These are phyloP conservation scores for Apiotrichum laibachii DNA, from an alignment of 1,284 basidiomycete species.

Conservation along the genomic window DNA sequence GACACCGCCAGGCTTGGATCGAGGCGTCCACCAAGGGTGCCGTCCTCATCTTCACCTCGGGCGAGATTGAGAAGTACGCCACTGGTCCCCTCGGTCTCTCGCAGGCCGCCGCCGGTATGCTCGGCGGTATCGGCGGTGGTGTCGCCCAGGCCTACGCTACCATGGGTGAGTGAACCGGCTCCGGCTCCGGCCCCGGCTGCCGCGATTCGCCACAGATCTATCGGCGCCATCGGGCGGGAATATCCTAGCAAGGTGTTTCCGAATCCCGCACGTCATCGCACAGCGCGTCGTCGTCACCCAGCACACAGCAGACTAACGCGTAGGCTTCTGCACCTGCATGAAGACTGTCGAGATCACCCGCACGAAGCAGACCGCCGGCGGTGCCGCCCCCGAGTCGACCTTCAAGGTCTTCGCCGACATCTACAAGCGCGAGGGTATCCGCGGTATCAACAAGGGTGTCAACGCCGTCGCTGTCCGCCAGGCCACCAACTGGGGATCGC, in stretches of 20 bases:
- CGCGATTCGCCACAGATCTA: not conserved
- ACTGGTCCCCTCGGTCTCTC: slow-evolving; percentile 66
- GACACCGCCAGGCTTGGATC: slow-evolving; percentile 80
- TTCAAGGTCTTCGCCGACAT: slow-evolving; percentile 94
- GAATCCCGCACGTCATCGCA: not conserved
- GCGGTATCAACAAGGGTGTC: slow-evolving; percentile 98
- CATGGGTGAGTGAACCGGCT: slow-evolving; percentile 72
- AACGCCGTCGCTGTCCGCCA: slow-evolving; percentile 97
- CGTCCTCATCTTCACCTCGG: slow-evolving; percentile 91
- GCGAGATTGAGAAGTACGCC: slow-evolving; percentile 79
- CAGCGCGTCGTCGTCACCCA: no score
- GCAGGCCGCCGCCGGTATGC: slow-evolving; percentile 77
- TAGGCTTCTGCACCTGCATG: slow-evolving; percentile 97
- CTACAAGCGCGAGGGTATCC: slow-evolving; percentile 86
- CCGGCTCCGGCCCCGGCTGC: not conserved
- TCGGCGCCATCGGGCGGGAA: no score
- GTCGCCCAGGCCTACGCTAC: slow-evolving; percentile 98
- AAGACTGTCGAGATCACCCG: slow-evolving; percentile 98
- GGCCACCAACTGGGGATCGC: slow-evolving; percentile 99
- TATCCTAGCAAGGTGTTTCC: not conserved
- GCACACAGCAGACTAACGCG: not conserved
- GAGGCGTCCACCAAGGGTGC: slow-evolving; percentile 98
- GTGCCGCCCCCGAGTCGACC: slow-evolving; percentile 86
- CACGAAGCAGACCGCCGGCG: slow-evolving; percentile 87
- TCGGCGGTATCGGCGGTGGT: slow-evolving; percentile 98